Evolutionary conservation across 805 yeast species (phyloP), one percentile per base, ranked within the genome.

Genomic region (Pichia cabralensis): DNA sequence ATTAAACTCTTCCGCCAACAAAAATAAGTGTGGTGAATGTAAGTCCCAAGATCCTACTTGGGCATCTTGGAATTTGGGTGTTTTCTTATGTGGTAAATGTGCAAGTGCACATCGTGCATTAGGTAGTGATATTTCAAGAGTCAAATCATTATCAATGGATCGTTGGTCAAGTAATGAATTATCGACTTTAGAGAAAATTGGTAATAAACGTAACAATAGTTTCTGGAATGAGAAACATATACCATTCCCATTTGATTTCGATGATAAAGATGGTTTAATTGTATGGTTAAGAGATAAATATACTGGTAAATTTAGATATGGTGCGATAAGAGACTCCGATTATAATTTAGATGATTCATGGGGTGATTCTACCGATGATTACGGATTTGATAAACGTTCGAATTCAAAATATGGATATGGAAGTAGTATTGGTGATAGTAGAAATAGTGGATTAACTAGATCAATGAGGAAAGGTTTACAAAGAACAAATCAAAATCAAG

Each of bases 71-170:
- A 56, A 60, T 28, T 46, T 82, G 28, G 94, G 94, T 19, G 59
- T 82, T 5, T 76, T 84, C 39, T 61, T 84, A 13, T 84, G 95
- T 61, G 92, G 92, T 12, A 62, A 92, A 44, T 84, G 95, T 65
- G 89, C 94, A 8, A 74, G 83, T 4, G 66, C 76, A 22, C 95
- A 84, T 55, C 64, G 84, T 40, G 69, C 70, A 36, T 61, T 82
- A 28, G 82, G 85, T 1, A 46, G 64, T 2, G 74, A 74, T 26
- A 56, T 77, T 10, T 76, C 88, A 5, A 58, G 63, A 33, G 83
- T 82, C 7, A 81, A 80, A 48, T 78, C 88, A 1, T 60, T 84
- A 35, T 74, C 86, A 5, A 62, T 80, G 51, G 95, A 84, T 45
- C 56, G 62, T 4, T 84, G 95, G 95, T 45, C 65, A 1, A 53